A percentile compares a stretch with the other conserved stretches of the same genome.
These are phyloP conservation scores for Fusarium sp. DNA, from an alignment of 2,329 filamentous ascomycete genomes.

Conservation along the genomic window DNA sequence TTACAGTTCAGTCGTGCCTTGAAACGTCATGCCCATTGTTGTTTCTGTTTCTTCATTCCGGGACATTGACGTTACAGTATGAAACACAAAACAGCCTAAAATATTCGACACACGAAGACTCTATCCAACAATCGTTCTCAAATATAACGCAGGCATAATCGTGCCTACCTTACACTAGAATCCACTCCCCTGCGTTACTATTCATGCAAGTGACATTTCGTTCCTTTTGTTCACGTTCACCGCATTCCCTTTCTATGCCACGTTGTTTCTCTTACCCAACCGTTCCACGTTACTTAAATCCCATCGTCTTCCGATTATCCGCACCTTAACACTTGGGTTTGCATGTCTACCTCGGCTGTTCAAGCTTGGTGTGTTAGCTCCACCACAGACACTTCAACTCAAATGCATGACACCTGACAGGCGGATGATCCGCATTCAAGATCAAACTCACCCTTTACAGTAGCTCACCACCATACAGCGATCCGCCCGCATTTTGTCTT, in stretches of 20 bases:
- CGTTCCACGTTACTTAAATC: conserved; percentile 32
- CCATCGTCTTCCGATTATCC: conserved; percentile 8
- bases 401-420: conserved; percentile 3
- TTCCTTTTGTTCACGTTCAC: conserved; percentile 41
- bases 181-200: conserved; percentile 1
- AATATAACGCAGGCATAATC: not conserved
- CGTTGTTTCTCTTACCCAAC: conserved; percentile 28
- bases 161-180: not conserved
- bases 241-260: conserved; percentile 37
- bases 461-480: not conserved
- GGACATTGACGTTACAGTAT: conserved; percentile 18
- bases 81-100: conserved; percentile 7
- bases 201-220: conserved; percentile 31
- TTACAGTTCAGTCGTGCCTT: conserved; percentile 2
- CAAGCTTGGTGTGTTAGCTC: conserved; percentile 6
- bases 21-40: conserved; percentile 17
- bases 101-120: not conserved
- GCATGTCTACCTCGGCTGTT: conserved; percentile 23
- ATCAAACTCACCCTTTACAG: not conserved
- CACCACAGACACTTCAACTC: not conserved
- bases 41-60: conserved; percentile 18
- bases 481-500: not conserved
- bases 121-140: not conserved
- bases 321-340: not conserved
- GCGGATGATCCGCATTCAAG: conserved; percentile 23